Percentiles rank a stretch among this genome's conserved stretches.
phyloP scores from a whole-genome alignment of 75 land plant genomes.

The Picea sitchensis region DNA sequence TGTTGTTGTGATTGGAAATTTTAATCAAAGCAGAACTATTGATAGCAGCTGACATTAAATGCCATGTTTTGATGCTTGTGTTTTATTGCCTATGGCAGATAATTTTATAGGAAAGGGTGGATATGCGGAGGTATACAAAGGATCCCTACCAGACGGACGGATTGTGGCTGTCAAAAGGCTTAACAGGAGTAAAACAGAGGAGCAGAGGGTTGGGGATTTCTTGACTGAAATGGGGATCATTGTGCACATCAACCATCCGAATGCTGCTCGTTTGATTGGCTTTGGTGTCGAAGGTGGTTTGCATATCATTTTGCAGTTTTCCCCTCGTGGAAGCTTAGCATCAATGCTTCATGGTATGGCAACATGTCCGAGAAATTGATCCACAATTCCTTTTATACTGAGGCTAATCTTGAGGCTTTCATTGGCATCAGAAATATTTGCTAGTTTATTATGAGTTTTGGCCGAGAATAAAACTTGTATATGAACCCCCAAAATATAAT shows the following conservation, averaged over 20 bases:
- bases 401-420: not conserved
- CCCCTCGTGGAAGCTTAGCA: constrained; percentile 77
- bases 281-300: constrained; percentile 72
- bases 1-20: not conserved
- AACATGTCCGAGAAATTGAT: not conserved
- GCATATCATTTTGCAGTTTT: constrained; percentile 66
- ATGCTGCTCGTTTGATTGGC: constrained; percentile 71
- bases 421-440: not conserved
- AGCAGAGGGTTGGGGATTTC: constrained; percentile 54
- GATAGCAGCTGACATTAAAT: not conserved
- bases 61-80: not conserved
- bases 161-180: constrained; percentile 86
- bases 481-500: not conserved
- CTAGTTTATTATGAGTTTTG: not conserved
- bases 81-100: constrained; percentile 34
- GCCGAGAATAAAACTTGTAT: not conserved
- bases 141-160: constrained; percentile 58
- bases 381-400: not conserved
- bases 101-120: constrained; percentile 90
- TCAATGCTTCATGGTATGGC: constrained; percentile 66
- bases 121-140: constrained; percentile 82
- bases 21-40: not conserved
- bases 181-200: constrained; percentile 44
- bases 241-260: constrained; percentile 78
- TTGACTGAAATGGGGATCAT: constrained; percentile 86